Base-by-base conservation (phyloP, 1,139 yeast genomes). In the Tardiomyces depauwii region DNA sequence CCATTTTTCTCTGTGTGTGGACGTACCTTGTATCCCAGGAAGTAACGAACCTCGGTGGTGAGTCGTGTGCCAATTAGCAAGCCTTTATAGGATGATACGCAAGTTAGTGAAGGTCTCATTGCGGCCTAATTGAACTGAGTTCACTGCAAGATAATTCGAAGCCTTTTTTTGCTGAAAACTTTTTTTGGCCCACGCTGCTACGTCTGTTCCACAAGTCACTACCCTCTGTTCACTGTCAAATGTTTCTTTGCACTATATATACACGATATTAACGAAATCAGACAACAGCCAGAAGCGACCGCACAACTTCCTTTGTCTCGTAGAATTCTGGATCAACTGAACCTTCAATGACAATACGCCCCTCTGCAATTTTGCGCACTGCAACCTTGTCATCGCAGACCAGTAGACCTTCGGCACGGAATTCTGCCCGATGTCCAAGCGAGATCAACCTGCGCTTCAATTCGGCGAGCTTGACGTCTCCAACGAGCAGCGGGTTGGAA, bases 401-500 rank as follows among this genome's bases (percentile, higher is more conserved):
- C 45, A 91, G 68, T 0, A 89, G 80, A 61, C 97, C 98, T 61
- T 88, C 96, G 47, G 96, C 93, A 59, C 84, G 80, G 61, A 91
- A 87, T 58, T 89, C 96, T 0, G 95, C 96, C 47, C 71, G 71
- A 55, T 83, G 76, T 46, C 86, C 83, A 45, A 68, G 65, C 18
- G 72, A 69, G 27, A 74, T 64, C 43, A 89, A 68, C 49, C 74
- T 74, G 56, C 78, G 78, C 56, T 85, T 82, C 48, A 91, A 70
- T 55, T 88, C 95, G 0, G 95, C 86, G 36, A 91, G 69, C 51
- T 85, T 74, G 45, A 93, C 79, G 59, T 89, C 96, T 43, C 99
- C 99, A 51, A 91, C 86, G 27, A 93, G 83, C 40, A 88, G 66
- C 2, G 72, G 68, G 42, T 53, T 71, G 64, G 50, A 52, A 21